Percentiles rank a stretch among this genome's conserved stretches.
phyloP scores from a whole-genome alignment of 495 filamentous ascomycete genomes.

The Daldinia loculata region DNA sequence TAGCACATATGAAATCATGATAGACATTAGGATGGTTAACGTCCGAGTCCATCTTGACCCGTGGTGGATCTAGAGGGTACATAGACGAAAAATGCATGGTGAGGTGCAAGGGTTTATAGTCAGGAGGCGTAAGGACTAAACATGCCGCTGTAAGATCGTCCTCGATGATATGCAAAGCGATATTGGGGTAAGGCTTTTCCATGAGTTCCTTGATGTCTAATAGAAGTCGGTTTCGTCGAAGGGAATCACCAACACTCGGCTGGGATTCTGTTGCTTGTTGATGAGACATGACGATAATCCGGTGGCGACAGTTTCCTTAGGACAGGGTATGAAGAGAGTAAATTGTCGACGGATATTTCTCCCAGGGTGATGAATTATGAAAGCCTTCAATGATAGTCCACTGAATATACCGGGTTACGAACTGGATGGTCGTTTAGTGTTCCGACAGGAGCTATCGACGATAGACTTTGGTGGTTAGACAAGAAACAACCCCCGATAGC shows the following conservation, averaged over 20 bases:
- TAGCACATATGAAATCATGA: conserved; percentile 59
- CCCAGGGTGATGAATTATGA: background rate
- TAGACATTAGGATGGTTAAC: conserved; percentile 65
- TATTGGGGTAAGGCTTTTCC: conserved; percentile 57
- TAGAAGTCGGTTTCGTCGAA: conserved; percentile 45
- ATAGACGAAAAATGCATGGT: conserved; percentile 37
- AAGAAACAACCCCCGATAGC: background rate
- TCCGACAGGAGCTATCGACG: no score
- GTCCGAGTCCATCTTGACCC: conserved; percentile 57
- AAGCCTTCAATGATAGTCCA: background rate
- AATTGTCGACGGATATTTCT: background rate
- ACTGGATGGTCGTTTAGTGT: no score
- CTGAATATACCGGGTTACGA: background rate
- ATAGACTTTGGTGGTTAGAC: background rate
- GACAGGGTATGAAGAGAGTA: background rate
- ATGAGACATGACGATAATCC: conserved; percentile 2
- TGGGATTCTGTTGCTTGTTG: background rate
- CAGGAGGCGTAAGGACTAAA: conserved; percentile 50
- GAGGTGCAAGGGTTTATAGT: conserved; percentile 49
- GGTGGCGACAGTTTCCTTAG: background rate
- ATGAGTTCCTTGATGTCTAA: conserved; percentile 59
- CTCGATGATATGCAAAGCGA: conserved; percentile 49
- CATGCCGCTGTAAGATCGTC: conserved; percentile 50
- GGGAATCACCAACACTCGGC: conserved; percentile 1
- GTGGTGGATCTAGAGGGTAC: conserved; percentile 58